Evolutionary conservation across 148 eudicot species (phyloP).

Genomic region (Vaccinium corymbosum): DNA sequence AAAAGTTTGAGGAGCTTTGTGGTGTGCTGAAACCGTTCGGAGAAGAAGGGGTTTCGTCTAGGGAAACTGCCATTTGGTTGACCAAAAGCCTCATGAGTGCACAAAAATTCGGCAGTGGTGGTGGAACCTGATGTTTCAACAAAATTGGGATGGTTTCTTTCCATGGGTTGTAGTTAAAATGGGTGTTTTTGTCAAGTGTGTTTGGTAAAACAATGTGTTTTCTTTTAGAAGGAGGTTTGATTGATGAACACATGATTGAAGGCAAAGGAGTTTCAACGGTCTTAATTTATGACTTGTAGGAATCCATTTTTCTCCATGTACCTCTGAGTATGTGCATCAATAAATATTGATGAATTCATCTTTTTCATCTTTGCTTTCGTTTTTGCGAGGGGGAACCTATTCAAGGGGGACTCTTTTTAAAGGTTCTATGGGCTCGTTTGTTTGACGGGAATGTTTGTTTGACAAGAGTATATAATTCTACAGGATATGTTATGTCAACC

Average conservation of each 20-base stretch:
- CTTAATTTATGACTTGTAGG: not conserved
- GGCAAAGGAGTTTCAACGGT: not conserved
- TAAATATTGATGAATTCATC: not conserved
- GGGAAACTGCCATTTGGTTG: slow-evolving; percentile 96
- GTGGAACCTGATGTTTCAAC: slow-evolving; percentile 23
- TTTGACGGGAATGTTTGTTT: not conserved
- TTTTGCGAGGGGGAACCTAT: not conserved
- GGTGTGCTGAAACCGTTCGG: slow-evolving; percentile 89
- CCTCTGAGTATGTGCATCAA: not conserved
- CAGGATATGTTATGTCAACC: no score
- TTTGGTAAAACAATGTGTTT: not conserved
- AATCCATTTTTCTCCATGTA: not conserved
- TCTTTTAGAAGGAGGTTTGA: not conserved
- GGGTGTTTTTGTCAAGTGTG: not conserved
- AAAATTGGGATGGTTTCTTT: slow-evolving; percentile 4
- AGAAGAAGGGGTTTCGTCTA: slow-evolving; percentile 81
- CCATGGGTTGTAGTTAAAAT: not conserved
- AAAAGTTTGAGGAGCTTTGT: slow-evolving; percentile 71
- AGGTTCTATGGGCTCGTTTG: not conserved
- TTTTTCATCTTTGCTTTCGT: not conserved
- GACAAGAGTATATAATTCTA: not conserved
- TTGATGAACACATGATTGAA: not conserved
- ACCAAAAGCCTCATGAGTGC: slow-evolving; percentile 87
- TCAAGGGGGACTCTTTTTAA: no score
- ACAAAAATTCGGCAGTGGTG: slow-evolving; percentile 39